Base-by-base conservation (phyloP, 139 green algal genomes). In the Tetradesmus lagerheimii region DNA sequence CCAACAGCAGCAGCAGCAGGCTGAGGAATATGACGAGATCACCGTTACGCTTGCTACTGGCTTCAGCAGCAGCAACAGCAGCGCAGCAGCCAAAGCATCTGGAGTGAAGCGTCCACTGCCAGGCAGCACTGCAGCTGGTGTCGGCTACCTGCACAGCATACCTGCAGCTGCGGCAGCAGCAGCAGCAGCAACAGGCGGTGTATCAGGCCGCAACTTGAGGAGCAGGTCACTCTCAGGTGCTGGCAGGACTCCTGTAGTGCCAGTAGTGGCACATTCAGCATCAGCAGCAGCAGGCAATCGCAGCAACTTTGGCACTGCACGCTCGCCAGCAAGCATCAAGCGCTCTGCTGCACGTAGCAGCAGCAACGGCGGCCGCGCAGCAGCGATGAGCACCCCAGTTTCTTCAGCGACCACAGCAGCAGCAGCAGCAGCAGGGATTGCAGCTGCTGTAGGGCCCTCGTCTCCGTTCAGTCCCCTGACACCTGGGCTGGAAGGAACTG, bases 211-310 rank as follows among this genome's bases (percentile, higher is more conserved):
- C 0, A 71, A 71, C 57, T 23, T 71, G 20, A 71, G 23, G 57
- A 71, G 57, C 57, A 71, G 57, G 25, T 71, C 57, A 8, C 57
- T 71, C 0, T 31, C 57, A 31, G 57, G 57, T 71, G 14, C 57
- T 71, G 20, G 57, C 1, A 71, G 57, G 57, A 71, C 57, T 8
- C 57, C 57, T 71, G 57, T 71, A 31, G 57, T 71, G 25, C 57
- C 57, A 4, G 25, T n/a, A 23, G 57, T 71, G 57, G 57, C 57
- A 31, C 43, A 16, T 45, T 5, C 75, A 39, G 75, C 75, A 81
- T n/a, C 75, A 81, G 75, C 75, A 81, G 31, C 75, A 81, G 75
- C 18, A 29, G 75, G 75, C 35, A 81, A 4, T n/a, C 75, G 16
- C 75, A n/a, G 75, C 8, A n/a, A 31, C 1, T 71, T 23, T 31